Evolutionary conservation across 2,329 filamentous ascomycete genomes (phyloP), one percentile per base, ranked within the genome.

Genomic region (Ceratocystis cubensis): DNA sequence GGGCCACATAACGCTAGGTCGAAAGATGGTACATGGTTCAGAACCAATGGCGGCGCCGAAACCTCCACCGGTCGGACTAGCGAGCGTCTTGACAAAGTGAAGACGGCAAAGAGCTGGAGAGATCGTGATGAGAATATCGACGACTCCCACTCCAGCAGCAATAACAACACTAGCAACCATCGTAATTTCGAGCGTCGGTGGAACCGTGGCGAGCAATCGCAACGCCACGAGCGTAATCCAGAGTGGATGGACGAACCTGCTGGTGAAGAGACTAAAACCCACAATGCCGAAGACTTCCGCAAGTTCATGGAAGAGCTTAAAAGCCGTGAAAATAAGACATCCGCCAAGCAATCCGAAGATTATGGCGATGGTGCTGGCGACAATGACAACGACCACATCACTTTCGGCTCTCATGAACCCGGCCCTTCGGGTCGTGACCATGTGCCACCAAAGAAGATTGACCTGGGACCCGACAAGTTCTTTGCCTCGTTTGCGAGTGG

Each of bases 301-400:
- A 89, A 89, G 71, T 96, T 93, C 85, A 96, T 96, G 81, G 90
- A 95, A 71, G 83, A 82, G 70, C 95, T 95, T 91, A 93, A 85
- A 48, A 82, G 84, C 69, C 84, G 80, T 71, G 76, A 73, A 68
- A 74, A 72, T 2, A 46, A 48, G 41, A 28, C 17, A 22, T 46
- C 61, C 28, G 13, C 15, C 22, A 63, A 48, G 25, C 20, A 63
- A 22, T 7, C 25, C 22, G 53, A 57, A 7, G 53, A 33, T 57
- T 72, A 71, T 6, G 64, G 74, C 61, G 69, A 73, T 3, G 70
- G 71, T 44, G 46, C 77, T 61, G 73, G 80, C 70, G 73, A 76
- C 66, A 76, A 77, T 66, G 67, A 61, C 28, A 53, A 59, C 15
- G 53, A 57, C 28, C 53, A 57, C 1, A 57, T 57, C 5, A 57